These are phyloP conservation scores for Leccinum obscurum DNA, from an alignment of 768 basidiomycete species.

Conservation along the genomic window DNA sequence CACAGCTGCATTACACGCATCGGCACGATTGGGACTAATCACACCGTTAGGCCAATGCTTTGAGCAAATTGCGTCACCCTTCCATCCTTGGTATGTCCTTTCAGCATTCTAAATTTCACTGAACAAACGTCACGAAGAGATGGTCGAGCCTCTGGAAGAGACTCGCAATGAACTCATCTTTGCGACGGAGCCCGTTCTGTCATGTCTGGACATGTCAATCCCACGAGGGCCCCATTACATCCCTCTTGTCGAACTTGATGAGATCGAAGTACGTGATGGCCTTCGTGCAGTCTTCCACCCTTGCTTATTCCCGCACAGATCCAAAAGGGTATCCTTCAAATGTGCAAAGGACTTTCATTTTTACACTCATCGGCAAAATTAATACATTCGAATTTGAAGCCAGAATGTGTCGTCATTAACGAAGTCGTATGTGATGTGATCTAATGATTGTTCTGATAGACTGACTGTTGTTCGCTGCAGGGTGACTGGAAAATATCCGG, in stretches of 20 bases:
- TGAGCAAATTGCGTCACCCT: constrained; percentile 87
- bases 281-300: neutral
- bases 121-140: constrained; percentile 52
- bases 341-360: constrained; percentile 88
- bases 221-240: constrained; percentile 57
- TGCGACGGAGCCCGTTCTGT: constrained; percentile 88
- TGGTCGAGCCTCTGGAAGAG: constrained; percentile 97
- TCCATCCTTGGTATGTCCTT: constrained; percentile 73
- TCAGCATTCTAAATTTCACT: constrained; percentile 3
- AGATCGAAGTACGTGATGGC: constrained; percentile 74
- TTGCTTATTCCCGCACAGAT: constrained; percentile 50
- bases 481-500: constrained; percentile 99
- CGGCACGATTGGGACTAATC: constrained; percentile 7
- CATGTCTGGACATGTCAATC: constrained; percentile 78
- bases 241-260: constrained; percentile 82
- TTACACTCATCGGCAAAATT: constrained; percentile 89
- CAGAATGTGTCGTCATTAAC: constrained; percentile 89
- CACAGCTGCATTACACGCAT: constrained; percentile 19
- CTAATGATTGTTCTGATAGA: neutral
- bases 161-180: constrained; percentile 86
- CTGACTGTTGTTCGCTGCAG: constrained; percentile 40
- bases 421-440: constrained; percentile 58
- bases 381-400: constrained; percentile 88
- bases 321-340: constrained; percentile 93
- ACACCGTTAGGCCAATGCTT: constrained; percentile 67